phyloP scores from a whole-genome alignment of 805 yeast genomes.

The Kregervanrija delftensis region DNA sequence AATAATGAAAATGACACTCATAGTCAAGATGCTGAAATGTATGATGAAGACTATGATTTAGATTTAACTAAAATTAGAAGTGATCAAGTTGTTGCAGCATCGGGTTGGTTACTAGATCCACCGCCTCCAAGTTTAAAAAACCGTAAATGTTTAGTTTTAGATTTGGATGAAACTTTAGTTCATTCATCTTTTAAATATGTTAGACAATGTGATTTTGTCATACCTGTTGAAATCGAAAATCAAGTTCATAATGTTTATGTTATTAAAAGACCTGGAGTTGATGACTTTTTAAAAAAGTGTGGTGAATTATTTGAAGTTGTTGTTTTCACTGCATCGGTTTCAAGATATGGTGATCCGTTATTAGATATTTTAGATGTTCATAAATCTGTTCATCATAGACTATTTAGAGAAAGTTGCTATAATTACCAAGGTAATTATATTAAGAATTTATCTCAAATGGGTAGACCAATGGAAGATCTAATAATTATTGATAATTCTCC shows the following conservation, averaged over 20 bases:
- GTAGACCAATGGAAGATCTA: slow-evolving; percentile 79
- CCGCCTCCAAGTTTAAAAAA: slow-evolving; percentile 42
- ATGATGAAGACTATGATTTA: slow-evolving; percentile 25
- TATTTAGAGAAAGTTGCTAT: slow-evolving; percentile 91
- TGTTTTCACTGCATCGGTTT: slow-evolving; percentile 93
- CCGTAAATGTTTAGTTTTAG: slow-evolving; percentile 83
- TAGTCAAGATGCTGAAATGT: slow-evolving; percentile 16
- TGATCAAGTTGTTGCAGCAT: slow-evolving; percentile 61
- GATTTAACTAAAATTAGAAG: slow-evolving; percentile 63
- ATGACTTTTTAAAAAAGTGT: slow-evolving; percentile 76
- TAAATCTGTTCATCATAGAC: slow-evolving; percentile 75
- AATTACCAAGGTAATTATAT: slow-evolving; percentile 92
- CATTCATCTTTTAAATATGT: slow-evolving; percentile 92
- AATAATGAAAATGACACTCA: slow-evolving; percentile 1
- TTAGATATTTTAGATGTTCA: slow-evolving; percentile 80
- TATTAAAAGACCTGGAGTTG: slow-evolving; percentile 96
- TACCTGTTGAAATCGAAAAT: slow-evolving; percentile 94
- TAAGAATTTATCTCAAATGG: slow-evolving; percentile 88
- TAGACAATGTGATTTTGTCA: slow-evolving; percentile 90
- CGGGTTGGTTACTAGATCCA: slow-evolving; percentile 61
- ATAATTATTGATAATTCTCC: slow-evolving; percentile 97
- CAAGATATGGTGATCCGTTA: slow-evolving; percentile 93
- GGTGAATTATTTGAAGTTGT: slow-evolving; percentile 91
- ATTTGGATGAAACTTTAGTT: slow-evolving; percentile 92
- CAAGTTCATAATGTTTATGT: slow-evolving; percentile 93